Base-by-base conservation (phyloP, 2,329 filamentous ascomycete genomes). In the Emmonsiellopsis sp. region DNA sequence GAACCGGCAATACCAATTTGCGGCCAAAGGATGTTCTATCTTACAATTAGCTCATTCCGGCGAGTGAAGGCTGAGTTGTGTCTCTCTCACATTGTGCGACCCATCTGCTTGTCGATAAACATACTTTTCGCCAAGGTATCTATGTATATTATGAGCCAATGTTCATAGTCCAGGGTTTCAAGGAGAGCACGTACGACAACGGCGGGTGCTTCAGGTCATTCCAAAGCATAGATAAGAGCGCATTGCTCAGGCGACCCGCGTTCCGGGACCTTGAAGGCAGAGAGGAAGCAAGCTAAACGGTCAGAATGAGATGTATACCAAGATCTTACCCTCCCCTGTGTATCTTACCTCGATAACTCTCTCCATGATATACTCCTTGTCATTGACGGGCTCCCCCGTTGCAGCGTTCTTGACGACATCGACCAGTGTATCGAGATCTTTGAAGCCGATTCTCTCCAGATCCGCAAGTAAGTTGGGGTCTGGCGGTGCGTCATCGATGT, bases 281-380 rank as follows among this genome's bases (percentile, higher is more conserved):
- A 9, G 63, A 61, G 11, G 64, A 61, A 21, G 62, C 63, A 49
- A 66, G 49, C 55, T 63, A 60, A 13, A 61, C 55, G 42, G 58
- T 53, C 32, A 56, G 53, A 74, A 73, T 40, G 81, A 72, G 61
- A 81, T 72, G 39, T 71, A 69, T 60, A 76, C 80, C 53, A 80
- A 64, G 21, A 63, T 61, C 31, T 58, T 65, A 21, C 64, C 65
- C 33, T 63, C 63, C 33, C 59, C 31, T 7, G 36, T 33, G 21
- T 2, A 51, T 49, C 61, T 53, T 49, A 74, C 69, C 55, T 75
- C 68, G 49, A 84, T 77, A 54, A 83, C 63, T 27, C 73, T 70
- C 61, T 84, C 81, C 79, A 83, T 83, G 10, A 80, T 68, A 61
- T 82, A 82, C 1, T 76, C 75, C 63, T 79, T 83, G 61, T 87